phyloP scores from a whole-genome alignment of 2,329 filamentous ascomycete species.

The Nannizzia gypsea region DNA sequence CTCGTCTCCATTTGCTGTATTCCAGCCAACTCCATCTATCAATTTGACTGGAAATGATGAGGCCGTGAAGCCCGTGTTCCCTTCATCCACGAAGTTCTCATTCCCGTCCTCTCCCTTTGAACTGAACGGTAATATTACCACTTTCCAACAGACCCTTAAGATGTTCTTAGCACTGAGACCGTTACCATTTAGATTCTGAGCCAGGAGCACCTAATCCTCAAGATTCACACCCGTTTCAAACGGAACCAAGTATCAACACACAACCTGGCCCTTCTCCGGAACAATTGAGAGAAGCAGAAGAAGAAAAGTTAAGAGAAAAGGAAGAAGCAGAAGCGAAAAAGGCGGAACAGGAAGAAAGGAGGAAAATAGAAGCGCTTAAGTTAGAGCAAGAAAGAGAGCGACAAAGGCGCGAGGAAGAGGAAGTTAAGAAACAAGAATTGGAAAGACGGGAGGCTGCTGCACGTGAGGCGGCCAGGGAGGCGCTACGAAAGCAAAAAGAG shows the following conservation, averaged over 20 bases:
- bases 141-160: neutral
- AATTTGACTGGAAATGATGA: neutral
- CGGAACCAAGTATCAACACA: neutral
- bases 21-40: neutral
- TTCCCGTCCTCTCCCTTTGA: neutral
- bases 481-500: neutral
- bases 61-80: neutral
- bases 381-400: constrained; percentile 2
- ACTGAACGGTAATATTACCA: neutral
- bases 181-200: neutral
- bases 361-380: neutral
- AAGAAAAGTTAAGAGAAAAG: neutral
- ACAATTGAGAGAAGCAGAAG: neutral
- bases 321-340: neutral
- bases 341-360: neutral
- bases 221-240: neutral
- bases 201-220: neutral
- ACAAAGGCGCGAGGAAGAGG: constrained; percentile 7
- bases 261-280: neutral
- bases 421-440: constrained; percentile 10
- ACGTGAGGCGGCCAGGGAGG: neutral
- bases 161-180: neutral
- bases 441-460: constrained; percentile 3
- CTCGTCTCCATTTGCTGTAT: neutral
- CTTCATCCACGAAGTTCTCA: neutral